phyloP scores from a whole-genome alignment of 352 stramenopile species.

The Globisporangium recalcitrans region DNA sequence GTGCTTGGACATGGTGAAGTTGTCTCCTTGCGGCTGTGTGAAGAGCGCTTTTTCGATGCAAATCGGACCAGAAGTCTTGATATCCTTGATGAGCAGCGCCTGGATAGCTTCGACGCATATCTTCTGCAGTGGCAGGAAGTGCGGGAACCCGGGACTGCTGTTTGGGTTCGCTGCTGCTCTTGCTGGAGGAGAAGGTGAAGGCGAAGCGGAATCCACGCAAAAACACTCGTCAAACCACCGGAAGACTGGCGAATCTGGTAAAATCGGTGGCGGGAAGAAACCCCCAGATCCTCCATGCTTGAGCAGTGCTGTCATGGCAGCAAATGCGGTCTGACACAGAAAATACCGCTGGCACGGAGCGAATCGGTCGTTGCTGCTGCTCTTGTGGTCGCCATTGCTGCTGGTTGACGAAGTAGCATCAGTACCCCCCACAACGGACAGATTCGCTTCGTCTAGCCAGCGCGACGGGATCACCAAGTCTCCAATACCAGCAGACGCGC shows the following conservation, averaged over 20 bases:
- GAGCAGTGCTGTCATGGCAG: conserved; percentile 18
- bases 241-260: conserved; percentile 20
- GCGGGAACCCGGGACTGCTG: conserved; percentile 11
- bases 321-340: conserved; percentile 27
- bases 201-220: conserved; percentile 21
- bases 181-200: background rate
- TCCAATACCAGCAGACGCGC: conserved; percentile 11
- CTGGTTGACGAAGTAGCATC: background rate
- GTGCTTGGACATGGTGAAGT: conserved; percentile 33
- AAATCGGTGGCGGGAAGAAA: conserved; percentile 19
- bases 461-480: conserved; percentile 31
- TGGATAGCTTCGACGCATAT: conserved; percentile 31
- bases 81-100: conserved; percentile 31
- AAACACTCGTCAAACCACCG: conserved; percentile 65
- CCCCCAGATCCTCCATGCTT: conserved; percentile 1
- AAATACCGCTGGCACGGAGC: conserved; percentile 28
- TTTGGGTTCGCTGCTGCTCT: background rate
- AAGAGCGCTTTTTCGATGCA: conserved; percentile 43
- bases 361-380: conserved; percentile 6
- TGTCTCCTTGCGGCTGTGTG: conserved; percentile 20
- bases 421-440: background rate
- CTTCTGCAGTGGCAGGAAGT: conserved; percentile 43
- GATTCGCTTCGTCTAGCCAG: conserved; percentile 42
- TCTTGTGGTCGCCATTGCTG: background rate
- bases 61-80: conserved; percentile 21